Conservation (phyloP, 1,139 yeast genomes). For the Sporopachydermia cereana region DNA sequence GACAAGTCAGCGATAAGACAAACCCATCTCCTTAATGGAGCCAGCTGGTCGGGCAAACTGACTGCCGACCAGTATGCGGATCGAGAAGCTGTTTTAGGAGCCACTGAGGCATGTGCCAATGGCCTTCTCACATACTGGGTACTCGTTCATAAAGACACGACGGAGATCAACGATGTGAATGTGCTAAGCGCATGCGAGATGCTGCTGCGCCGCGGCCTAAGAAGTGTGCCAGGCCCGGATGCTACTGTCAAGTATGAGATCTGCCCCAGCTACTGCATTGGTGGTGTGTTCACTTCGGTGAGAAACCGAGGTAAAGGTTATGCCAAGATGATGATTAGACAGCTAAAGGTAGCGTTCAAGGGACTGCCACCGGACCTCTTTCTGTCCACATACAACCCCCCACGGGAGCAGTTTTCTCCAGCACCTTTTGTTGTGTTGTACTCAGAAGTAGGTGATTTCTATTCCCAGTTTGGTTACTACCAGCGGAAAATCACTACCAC, state of each 20-base stretch:
- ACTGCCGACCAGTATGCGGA: slow-evolving; percentile 36
- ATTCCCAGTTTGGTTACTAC: slow-evolving; percentile 45
- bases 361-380: slow-evolving; percentile 25
- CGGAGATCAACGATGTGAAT: slow-evolving; percentile 17
- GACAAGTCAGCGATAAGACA: neutral
- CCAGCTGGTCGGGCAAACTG: slow-evolving; percentile 25
- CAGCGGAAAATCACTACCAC: slow-evolving; percentile 22
- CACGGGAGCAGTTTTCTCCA: slow-evolving; percentile 17
- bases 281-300: slow-evolving; percentile 53
- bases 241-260: slow-evolving; percentile 15
- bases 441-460: slow-evolving; percentile 66
- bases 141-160: slow-evolving; percentile 24
- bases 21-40: slow-evolving; percentile 6
- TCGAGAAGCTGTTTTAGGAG: slow-evolving; percentile 36
- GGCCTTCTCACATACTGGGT: slow-evolving; percentile 23
- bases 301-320: slow-evolving; percentile 53
- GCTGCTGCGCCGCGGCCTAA: slow-evolving; percentile 31
- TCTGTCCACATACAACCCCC: slow-evolving; percentile 19
- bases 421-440: slow-evolving; percentile 43
- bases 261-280: slow-evolving; percentile 39
- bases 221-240: slow-evolving; percentile 13
- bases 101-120: slow-evolving; percentile 24
- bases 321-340: slow-evolving; percentile 43
- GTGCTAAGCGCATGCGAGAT: slow-evolving; percentile 38
- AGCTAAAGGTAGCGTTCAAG: slow-evolving; percentile 29